Conservation (phyloP, 768 basidiomycete genomes). For the Lanmaoa rubissima region DNA sequence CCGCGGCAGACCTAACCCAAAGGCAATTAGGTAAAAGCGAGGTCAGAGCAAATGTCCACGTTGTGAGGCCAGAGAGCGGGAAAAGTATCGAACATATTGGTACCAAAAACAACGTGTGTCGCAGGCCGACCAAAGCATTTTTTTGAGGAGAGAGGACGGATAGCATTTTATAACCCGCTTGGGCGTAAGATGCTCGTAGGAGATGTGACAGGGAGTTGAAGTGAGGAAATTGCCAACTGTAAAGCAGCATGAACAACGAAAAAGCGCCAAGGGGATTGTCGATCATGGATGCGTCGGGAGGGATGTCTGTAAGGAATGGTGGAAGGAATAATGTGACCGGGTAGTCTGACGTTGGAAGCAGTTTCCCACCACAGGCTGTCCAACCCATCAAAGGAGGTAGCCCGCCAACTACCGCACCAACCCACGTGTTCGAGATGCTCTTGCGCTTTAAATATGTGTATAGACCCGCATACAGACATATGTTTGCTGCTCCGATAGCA, state of each 20-base stretch:
- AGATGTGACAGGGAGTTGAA: slow-evolving; percentile 93
- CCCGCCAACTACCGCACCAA: slow-evolving; percentile 88
- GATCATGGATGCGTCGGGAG: slow-evolving; percentile 48
- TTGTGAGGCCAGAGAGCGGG: slow-evolving; percentile 91
- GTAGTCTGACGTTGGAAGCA: slow-evolving; percentile 63
- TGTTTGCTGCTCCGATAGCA: slow-evolving; percentile 76
- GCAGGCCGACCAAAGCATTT: slow-evolving; percentile 82
- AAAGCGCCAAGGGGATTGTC: slow-evolving; percentile 83
- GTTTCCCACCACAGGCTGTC: slow-evolving; percentile 86
- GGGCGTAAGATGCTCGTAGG: slow-evolving; percentile 84
- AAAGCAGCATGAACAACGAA: slow-evolving; percentile 80
- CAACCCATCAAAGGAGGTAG: slow-evolving; percentile 97
- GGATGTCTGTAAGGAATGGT: slow-evolving; percentile 45
- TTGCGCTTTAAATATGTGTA: slow-evolving; percentile 94
- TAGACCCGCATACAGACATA: slow-evolving; percentile 83
- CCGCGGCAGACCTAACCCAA: slow-evolving; percentile 64
- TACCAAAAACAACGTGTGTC: slow-evolving; percentile 74
- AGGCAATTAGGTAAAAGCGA: slow-evolving; percentile 73
- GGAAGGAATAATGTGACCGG: slow-evolving; percentile 63
- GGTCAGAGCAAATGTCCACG: slow-evolving; percentile 82
- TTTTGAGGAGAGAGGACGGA: slow-evolving; percentile 72
- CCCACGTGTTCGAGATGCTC: slow-evolving; percentile 86
- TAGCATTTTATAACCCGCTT: slow-evolving; percentile 93
- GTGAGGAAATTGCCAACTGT: slow-evolving; percentile 98
- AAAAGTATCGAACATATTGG: slow-evolving; percentile 78